Percentiles rank a stretch among this genome's conserved stretches.
These are phyloP conservation scores for Aspergillus texensis DNA, from an alignment of 2,329 filamentous ascomycete species.

Conservation along the genomic window DNA sequence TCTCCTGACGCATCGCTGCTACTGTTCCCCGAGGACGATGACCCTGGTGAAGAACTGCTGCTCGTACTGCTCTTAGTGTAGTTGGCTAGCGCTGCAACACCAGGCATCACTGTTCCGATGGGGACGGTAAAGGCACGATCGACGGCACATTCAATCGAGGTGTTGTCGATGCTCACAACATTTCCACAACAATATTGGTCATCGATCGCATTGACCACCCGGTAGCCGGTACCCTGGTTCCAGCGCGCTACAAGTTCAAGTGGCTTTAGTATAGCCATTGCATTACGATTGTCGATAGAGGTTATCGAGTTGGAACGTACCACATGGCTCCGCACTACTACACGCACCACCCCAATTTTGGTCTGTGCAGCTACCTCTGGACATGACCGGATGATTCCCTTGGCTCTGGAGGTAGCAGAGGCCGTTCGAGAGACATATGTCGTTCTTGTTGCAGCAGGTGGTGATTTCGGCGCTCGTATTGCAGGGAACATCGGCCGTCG, in stretches of 20 bases:
- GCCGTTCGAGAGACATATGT: constrained; percentile 23
- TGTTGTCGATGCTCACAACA: constrained; percentile 12
- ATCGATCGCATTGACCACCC: constrained; percentile 16
- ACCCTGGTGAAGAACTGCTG: not conserved
- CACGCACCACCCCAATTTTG: constrained; percentile 14
- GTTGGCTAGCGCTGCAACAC: constrained; percentile 15
- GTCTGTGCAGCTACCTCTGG: constrained; percentile 22
- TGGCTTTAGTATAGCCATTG: not conserved
- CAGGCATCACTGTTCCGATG: constrained; percentile 14
- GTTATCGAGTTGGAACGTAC: constrained; percentile 8
- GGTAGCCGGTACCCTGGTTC: constrained; percentile 8
- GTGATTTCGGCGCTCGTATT: not conserved
- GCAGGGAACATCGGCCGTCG: not conserved
- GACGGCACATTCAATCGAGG: constrained; percentile 3
- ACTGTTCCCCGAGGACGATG: not conserved
- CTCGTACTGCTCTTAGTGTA: not conserved
- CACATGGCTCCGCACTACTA: constrained; percentile 15
- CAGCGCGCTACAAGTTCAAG: constrained; percentile 4
- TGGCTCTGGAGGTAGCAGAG: constrained; percentile 20
- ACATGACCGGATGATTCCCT: constrained; percentile 12
- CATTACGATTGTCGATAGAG: not conserved
- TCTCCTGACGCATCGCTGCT: not conserved
- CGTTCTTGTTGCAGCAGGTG: constrained; percentile 19
- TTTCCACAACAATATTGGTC: constrained; percentile 21
- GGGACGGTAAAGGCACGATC: constrained; percentile 13